phyloP scores from a whole-genome alignment of 2,329 filamentous ascomycete genomes.

The Penicillium sp. region DNA sequence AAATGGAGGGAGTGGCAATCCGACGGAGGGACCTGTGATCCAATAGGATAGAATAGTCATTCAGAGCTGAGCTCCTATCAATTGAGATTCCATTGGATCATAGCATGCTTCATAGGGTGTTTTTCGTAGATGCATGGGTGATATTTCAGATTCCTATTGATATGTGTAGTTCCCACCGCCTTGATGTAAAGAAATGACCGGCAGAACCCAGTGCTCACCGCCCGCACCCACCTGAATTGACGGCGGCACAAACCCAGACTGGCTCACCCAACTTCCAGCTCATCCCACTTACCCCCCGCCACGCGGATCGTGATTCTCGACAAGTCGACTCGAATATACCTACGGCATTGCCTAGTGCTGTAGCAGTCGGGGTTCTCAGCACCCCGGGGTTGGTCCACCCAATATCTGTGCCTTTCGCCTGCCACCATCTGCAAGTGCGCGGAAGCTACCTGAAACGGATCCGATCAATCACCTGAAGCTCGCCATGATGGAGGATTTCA shows the following conservation, averaged over 20 bases:
- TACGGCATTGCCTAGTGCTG: conserved; percentile 7
- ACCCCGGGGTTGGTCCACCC: conserved; percentile 24
- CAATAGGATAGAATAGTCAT: no score
- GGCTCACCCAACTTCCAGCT: neutral
- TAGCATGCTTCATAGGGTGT: neutral
- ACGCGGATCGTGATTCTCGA: neutral
- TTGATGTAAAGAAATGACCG: neutral
- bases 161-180: neutral
- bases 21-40: neutral
- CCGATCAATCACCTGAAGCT: conserved; percentile 7
- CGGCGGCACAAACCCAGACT: conserved; percentile 1
- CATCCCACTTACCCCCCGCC: neutral
- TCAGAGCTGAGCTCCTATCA: no score
- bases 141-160: no score
- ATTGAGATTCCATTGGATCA: no score
- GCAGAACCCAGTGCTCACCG: neutral
- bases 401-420: conserved; percentile 20
- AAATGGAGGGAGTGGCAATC: neutral
- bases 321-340: neutral
- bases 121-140: neutral
- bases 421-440: conserved; percentile 18
- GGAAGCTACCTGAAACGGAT: conserved; percentile 14
- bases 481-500: conserved; percentile 86
- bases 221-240: neutral
- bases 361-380: conserved; percentile 16